Conservation (phyloP, 768 basidiomycete species). For the Pleurotus eryngii region DNA sequence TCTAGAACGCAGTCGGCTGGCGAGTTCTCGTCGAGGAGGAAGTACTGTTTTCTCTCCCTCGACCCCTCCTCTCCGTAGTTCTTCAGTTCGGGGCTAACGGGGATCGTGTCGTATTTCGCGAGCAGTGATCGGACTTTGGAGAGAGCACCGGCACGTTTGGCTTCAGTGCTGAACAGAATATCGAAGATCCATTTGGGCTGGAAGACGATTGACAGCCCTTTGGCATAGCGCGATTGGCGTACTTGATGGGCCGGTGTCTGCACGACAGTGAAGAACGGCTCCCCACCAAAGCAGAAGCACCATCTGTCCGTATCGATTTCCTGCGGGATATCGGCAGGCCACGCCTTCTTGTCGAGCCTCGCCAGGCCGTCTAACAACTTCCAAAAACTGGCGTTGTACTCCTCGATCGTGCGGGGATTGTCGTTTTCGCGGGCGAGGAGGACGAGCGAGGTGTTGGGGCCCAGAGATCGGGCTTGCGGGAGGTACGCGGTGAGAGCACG, state of each 20-base stretch:
- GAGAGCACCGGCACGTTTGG: conserved; percentile 16
- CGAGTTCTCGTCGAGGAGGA: conserved; percentile 17
- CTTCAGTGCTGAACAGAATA: conserved; percentile 17
- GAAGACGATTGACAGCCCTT: conserved; percentile 19
- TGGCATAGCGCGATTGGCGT: conserved; percentile 16
- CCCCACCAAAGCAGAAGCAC: conserved; percentile 21
- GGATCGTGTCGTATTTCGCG: conserved; percentile 18
- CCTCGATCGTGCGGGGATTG: conserved; percentile 15
- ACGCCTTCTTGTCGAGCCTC: conserved; percentile 15
- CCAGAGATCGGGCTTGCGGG: conserved; percentile 15
- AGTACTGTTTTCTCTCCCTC: conserved; percentile 17
- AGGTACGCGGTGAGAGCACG: conserved; percentile 15
- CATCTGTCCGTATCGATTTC: conserved; percentile 15
- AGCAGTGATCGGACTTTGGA: conserved; percentile 16
- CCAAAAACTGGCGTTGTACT: conserved; percentile 18
- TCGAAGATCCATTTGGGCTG: conserved; percentile 23
- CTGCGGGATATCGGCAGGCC: conserved; percentile 14
- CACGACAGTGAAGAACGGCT: conserved; percentile 19
- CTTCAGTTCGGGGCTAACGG: conserved; percentile 19
- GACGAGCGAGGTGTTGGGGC: conserved; percentile 19
- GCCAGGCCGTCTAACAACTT: conserved; percentile 18
- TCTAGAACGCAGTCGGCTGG: conserved; percentile 13
- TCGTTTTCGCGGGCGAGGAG: conserved; percentile 17
- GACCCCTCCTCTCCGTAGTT: conserved; percentile 19
- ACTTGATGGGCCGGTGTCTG: conserved; percentile 17